phyloP scores from a whole-genome alignment of 1,284 basidiomycete species.

The Boletus calvinii region DNA sequence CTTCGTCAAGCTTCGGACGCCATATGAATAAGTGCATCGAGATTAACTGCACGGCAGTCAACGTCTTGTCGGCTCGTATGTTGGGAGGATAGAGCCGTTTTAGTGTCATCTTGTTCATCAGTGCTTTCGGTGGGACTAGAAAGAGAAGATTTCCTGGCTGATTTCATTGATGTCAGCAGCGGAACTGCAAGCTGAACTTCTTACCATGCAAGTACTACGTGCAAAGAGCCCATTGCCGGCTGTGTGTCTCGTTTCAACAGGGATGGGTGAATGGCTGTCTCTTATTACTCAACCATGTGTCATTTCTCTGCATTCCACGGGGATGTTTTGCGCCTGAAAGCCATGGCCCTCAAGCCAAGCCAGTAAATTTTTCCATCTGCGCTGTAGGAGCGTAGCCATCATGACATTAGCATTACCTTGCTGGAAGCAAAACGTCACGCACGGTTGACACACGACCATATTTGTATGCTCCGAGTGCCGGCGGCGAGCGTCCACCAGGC shows the following conservation, averaged over 20 bases:
- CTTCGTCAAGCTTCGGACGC: conserved; percentile 39
- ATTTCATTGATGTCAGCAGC: not conserved
- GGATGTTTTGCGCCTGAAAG: conserved; percentile 43
- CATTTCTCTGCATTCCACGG: conserved; percentile 46
- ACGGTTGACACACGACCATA: too few relatives aligned
- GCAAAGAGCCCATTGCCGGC: conserved; percentile 74
- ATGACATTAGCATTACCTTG: too few relatives aligned
- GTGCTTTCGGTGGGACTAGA: conserved; percentile 61
- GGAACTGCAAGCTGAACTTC: conserved; percentile 22
- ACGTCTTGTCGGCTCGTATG: conserved; percentile 18
- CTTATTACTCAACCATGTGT: conserved; percentile 37
- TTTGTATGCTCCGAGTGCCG: too few relatives aligned
- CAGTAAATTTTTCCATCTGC: conserved; percentile 51
- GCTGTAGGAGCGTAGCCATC: conserved; percentile 13
- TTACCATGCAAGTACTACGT: conserved; percentile 43
- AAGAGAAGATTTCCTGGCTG: conserved; percentile 61
- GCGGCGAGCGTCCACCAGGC: too few relatives aligned
- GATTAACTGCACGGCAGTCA: conserved; percentile 60
- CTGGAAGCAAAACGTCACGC: too few relatives aligned
- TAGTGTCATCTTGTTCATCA: conserved; percentile 73
- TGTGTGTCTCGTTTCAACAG: conserved; percentile 32
- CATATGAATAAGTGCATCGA: conserved; percentile 63
- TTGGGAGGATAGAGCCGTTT: conserved; percentile 47
- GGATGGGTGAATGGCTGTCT: not conserved
- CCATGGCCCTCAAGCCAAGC: conserved; percentile 57